Base-by-base conservation (phyloP, 2,329 filamentous ascomycete species). In the Onygenales sp. region DNA sequence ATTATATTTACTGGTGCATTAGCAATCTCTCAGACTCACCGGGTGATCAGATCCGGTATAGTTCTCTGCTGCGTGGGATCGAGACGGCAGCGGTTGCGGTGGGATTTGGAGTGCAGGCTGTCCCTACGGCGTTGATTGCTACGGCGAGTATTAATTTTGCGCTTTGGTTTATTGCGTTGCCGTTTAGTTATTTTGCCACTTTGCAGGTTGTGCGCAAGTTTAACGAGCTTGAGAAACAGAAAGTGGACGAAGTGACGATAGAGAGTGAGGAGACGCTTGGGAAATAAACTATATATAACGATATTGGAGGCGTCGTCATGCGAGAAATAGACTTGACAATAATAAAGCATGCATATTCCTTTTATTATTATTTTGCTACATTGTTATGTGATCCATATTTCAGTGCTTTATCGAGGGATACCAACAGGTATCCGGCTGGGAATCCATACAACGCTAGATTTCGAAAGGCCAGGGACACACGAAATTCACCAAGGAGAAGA, bases 1-100 rank as follows among this genome's bases (percentile, higher is more conserved):
- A 74, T 53, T 74, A 71, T 55, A 71, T 74, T 32, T 75, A 75
- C 58, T 75, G 72, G 73, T 74, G 70, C 49, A 75, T 75, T 52
- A 63, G 71, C 2, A 74, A 74, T 52, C 58, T 75, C 3, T 72
- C 72, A 0, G 70, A 74, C 52, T 74, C 70, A 1, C 70, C 69
- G 0, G 70, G 69, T 1, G 71, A 74, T 47, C 70, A 74, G 57
- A 73, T 74, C 52, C 62, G 73, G 45, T 75, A 74, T 55, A 74
- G 69, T 51, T 72, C 71, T n/a, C 58, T 75, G 40, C 61, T 74
- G 36, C 60, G 71, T 11, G 43, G 43, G 13, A 46, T 46, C 33
- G 43, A 46, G 33, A 33, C 71, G 70, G 0, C 7, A 68, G 69
- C 4, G 60, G 43, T 46, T 5, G 43, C 43, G 3, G 43, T 75